These are phyloP conservation scores for Phytopythium kandeliae DNA, from an alignment of 352 stramenopile species.

Conservation along the genomic window DNA sequence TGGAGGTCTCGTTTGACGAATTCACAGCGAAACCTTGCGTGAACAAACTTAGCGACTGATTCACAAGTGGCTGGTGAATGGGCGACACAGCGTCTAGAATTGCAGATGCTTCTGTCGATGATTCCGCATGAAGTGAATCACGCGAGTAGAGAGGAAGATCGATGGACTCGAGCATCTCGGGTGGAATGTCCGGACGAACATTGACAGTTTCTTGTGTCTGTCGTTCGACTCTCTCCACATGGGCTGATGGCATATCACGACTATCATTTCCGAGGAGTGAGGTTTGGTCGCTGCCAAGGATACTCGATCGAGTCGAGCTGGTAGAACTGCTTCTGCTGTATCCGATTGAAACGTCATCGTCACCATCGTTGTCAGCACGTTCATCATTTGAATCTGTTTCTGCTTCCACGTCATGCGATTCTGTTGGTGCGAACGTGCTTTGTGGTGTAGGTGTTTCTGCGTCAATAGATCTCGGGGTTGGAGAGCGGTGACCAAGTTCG, in stretches of 20 bases:
- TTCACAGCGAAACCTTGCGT: constrained; percentile 25
- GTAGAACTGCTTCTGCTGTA: constrained; percentile 3
- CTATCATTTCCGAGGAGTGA: neutral
- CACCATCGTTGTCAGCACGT: neutral
- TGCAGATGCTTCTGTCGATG: neutral
- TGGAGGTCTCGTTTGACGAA: neutral
- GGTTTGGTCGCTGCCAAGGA: neutral
- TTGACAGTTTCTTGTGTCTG: neutral
- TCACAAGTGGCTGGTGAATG: neutral
- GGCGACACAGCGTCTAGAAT: neutral
- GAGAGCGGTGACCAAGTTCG: neutral
- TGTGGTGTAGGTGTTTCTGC: neutral
- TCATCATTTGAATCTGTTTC: neutral
- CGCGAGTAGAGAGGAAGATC: constrained; percentile 11
- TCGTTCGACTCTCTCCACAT: neutral
- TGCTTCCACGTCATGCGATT: too few species aligned
- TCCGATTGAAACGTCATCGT: constrained; percentile 1
- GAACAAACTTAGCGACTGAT: constrained; percentile 35
- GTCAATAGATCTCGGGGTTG: neutral
- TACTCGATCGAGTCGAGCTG: neutral
- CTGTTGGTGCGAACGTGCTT: neutral
- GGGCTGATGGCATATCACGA: neutral
- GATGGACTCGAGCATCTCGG: constrained; percentile 46
- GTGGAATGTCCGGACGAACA: constrained; percentile 20
- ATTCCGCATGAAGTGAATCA: neutral